These are phyloP conservation scores for Centrapalus pauciflorus DNA, from an alignment of 129 eudicot genomes.

Conservation along the genomic window DNA sequence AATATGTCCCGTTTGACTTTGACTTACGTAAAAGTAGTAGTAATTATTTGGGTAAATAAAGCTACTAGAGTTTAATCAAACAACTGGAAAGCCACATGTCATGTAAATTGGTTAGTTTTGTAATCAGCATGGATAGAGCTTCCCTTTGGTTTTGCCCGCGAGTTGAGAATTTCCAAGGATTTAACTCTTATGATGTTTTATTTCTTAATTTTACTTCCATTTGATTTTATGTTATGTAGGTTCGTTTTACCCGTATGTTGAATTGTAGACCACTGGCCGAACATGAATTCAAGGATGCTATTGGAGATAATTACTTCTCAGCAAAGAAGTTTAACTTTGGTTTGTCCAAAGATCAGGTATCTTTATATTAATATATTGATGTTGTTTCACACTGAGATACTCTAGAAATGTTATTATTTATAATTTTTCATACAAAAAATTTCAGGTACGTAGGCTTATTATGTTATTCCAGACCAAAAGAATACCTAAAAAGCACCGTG, in stretches of 20 bases:
- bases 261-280: constrained; percentile 52
- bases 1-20: constrained; percentile 2
- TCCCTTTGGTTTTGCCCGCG: background rate
- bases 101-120: constrained; percentile 1
- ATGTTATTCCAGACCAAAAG: constrained; percentile 31
- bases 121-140: background rate
- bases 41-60: background rate
- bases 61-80: background rate
- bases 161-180: background rate
- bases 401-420: constrained; percentile 7
- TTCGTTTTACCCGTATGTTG: constrained; percentile 41
- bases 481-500: constrained; percentile 10
- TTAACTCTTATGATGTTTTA: background rate
- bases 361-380: background rate
- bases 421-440: background rate
- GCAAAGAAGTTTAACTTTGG: constrained; percentile 34
- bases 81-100: background rate
- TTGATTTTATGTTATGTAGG: constrained; percentile 34
- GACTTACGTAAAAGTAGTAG: background rate
- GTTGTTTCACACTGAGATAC: background rate
- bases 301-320: constrained; percentile 54
- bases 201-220: constrained; percentile 7
- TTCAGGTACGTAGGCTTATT: constrained; percentile 45
- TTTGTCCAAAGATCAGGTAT: background rate
- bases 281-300: constrained; percentile 44